These are phyloP conservation scores for Schwanniomyces pseudopolymorphus DNA, from an alignment of 805 yeast species.

Conservation along the genomic window DNA sequence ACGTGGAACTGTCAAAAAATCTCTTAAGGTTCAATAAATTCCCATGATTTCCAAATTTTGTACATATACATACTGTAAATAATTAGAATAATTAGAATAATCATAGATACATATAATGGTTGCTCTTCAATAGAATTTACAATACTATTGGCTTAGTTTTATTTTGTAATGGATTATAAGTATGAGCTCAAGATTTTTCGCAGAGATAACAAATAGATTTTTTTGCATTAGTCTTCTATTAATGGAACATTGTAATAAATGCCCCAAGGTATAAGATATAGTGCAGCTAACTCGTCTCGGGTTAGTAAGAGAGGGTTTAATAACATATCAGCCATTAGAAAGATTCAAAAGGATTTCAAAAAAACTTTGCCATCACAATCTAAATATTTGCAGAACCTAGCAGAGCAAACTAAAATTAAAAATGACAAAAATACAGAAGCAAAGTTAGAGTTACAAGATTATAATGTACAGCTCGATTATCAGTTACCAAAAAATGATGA, in stretches of 20 bases:
- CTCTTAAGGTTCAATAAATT: conserved; percentile 3
- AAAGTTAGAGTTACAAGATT: conserved; percentile 23
- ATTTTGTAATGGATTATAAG: too few relatives aligned
- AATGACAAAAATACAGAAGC: conserved; percentile 1
- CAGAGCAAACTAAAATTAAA: conserved; percentile 4
- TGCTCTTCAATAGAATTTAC: background rate
- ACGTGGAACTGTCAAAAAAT: conserved; percentile 13
- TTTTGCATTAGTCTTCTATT: background rate
- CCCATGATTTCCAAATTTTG: background rate
- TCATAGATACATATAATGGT: background rate
- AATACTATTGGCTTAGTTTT: too few relatives aligned
- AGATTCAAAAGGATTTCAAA: conserved; percentile 23
- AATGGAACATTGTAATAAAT: background rate
- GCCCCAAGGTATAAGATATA: conserved; percentile 20
- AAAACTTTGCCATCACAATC: conserved; percentile 25
- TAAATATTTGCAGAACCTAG: conserved; percentile 17
- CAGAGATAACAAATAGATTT: background rate
- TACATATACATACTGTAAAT: background rate
- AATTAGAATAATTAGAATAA: background rate
- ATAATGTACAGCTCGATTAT: conserved; percentile 41
- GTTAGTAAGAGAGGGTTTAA: conserved; percentile 20
- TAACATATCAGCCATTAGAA: conserved; percentile 24
- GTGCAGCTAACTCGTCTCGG: conserved; percentile 41
- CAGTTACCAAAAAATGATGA: conserved; percentile 31
- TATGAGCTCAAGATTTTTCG: too few relatives aligned